phyloP scores from a whole-genome alignment of 2,329 filamentous ascomycete genomes.

The Rutstroemia sp. region DNA sequence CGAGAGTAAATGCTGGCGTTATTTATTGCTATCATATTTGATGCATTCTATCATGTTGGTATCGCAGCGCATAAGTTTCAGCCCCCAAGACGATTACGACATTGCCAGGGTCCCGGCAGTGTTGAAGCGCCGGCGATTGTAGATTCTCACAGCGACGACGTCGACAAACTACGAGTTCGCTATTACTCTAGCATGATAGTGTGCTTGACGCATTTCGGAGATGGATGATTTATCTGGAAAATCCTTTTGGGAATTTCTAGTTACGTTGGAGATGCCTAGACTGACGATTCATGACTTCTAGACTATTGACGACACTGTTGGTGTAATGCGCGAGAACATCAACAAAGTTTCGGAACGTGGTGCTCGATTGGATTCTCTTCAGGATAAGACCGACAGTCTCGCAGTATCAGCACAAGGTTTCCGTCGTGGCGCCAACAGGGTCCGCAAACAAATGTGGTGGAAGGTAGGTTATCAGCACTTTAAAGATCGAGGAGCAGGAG shows the following conservation, averaged over 20 bases:
- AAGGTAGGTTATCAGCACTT: neutral
- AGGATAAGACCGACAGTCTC: conserved; percentile 93
- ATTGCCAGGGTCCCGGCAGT: neutral
- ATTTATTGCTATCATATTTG: neutral
- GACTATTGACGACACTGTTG: conserved; percentile 97
- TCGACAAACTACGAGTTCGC: too few species aligned
- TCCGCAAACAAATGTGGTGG: conserved; percentile 88
- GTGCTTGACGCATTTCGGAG: too few species aligned
- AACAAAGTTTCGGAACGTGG: conserved; percentile 93
- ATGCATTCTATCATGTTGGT: conserved; percentile 6
- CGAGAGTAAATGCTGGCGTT: neutral
- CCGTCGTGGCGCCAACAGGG: conserved; percentile 90
- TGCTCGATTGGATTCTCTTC: conserved; percentile 76
- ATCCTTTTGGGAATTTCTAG: neutral
- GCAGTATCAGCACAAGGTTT: conserved; percentile 91
- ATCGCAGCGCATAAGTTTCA: conserved; percentile 17
- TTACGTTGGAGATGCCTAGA: conserved; percentile 6
- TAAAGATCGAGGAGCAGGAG: neutral
- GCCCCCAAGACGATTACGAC: conserved; percentile 1
- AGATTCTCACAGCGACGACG: too few species aligned
- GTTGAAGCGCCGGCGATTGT: neutral
- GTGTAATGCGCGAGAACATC: conserved; percentile 96
- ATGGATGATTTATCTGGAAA: neutral
- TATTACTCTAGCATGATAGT: too few species aligned
- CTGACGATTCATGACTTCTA: conserved; percentile 34